These are phyloP conservation scores for Botrytis medusae DNA, from an alignment of 2,329 filamentous ascomycete genomes.

Conservation along the genomic window DNA sequence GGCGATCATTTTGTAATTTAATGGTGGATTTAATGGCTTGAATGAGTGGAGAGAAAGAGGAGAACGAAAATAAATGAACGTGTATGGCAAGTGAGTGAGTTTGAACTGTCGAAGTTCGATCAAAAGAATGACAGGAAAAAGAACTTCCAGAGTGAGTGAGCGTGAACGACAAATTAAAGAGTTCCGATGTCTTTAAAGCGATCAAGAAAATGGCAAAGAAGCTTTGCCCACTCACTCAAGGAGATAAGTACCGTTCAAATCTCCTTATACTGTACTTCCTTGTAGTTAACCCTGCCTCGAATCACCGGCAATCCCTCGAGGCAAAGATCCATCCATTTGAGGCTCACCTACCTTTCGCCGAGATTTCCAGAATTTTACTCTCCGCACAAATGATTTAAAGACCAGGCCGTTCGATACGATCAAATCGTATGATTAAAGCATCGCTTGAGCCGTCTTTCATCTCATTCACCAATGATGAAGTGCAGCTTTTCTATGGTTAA, in stretches of 20 bases:
- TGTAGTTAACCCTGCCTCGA: not conserved
- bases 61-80: not conserved
- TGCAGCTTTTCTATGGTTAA: not conserved
- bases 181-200: not conserved
- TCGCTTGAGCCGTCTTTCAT: not conserved
- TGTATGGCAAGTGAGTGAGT: not conserved
- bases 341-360: not conserved
- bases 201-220: not conserved
- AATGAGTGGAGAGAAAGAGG: not conserved
- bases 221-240: not conserved
- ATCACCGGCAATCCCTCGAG: not conserved
- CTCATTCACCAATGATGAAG: not conserved
- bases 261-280: not conserved
- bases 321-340: not conserved
- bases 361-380: not conserved
- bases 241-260: not conserved
- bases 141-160: not conserved
- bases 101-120: conserved; percentile 5
- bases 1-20: not conserved
- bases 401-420: not conserved
- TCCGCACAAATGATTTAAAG: not conserved
- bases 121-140: conserved; percentile 5
- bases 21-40: not conserved
- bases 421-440: not conserved
- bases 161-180: not conserved